Evolutionary conservation across 108 stramenopile genomes (phyloP).

Genomic region (Skeletonema grethae): DNA sequence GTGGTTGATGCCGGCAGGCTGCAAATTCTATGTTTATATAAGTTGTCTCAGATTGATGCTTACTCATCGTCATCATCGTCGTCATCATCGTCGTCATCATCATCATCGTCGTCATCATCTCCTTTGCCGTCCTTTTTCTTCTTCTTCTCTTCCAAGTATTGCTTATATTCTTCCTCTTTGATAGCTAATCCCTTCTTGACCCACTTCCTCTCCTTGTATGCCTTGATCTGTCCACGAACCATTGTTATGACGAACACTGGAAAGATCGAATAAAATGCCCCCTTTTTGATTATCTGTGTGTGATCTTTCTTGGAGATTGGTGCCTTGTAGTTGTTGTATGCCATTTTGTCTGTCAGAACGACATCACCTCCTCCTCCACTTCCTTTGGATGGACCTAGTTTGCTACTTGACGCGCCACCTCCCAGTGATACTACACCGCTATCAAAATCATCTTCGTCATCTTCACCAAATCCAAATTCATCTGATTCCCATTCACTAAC

Average conservation of each 20-base stretch:
- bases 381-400: slow-evolving; percentile 21
- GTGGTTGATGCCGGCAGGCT: not conserved
- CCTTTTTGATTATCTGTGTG: slow-evolving; percentile 36
- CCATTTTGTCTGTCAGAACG: slow-evolving; percentile 43
- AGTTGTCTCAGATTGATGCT: not conserved
- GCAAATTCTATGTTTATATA: not conserved
- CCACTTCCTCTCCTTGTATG: slow-evolving; percentile 43
- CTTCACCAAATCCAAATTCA: slow-evolving; percentile 51
- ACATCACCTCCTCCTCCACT: slow-evolving; percentile 30
- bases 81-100: slow-evolving; percentile 39
- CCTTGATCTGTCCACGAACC: slow-evolving; percentile 42
- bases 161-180: slow-evolving; percentile 34
- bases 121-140: slow-evolving; percentile 24
- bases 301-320: slow-evolving; percentile 29
- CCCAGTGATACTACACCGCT: slow-evolving; percentile 29
- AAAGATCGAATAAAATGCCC: slow-evolving; percentile 39
- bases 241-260: slow-evolving; percentile 45
- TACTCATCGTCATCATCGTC: slow-evolving; percentile 16
- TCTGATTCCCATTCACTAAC: slow-evolving; percentile 51
- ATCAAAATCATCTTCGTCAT: slow-evolving; percentile 43
- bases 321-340: slow-evolving; percentile 45
- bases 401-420: slow-evolving; percentile 12
- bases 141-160: slow-evolving; percentile 41
- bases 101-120: slow-evolving; percentile 37
- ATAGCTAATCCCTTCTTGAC: slow-evolving; percentile 37